Evolutionary conservation across 805 yeast genomes (phyloP).

Genomic region (Zygosaccharomyces bailii): DNA sequence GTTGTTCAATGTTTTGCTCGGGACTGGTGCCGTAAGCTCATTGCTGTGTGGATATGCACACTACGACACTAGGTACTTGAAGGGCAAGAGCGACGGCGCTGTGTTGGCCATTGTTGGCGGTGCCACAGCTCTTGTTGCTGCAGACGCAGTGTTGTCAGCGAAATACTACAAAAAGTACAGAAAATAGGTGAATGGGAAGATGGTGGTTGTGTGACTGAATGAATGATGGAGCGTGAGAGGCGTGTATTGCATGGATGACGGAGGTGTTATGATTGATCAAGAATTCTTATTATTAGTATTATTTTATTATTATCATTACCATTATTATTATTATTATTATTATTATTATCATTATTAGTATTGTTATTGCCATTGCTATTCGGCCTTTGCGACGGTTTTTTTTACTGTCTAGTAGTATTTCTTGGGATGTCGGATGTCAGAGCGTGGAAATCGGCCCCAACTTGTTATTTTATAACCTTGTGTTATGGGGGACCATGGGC

Average conservation of each 20-base stretch:
- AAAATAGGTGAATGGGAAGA: neutral
- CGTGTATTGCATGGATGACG: neutral
- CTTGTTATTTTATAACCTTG: too few relatives aligned
- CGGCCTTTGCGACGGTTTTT: too few relatives aligned
- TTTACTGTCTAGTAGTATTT: too few relatives aligned
- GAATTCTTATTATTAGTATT: too few relatives aligned
- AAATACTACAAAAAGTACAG: constrained; percentile 40
- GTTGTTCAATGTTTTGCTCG: constrained; percentile 48
- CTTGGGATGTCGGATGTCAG: too few relatives aligned
- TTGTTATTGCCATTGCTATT: too few relatives aligned
- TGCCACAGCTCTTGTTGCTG: constrained; percentile 50
- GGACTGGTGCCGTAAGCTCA: constrained; percentile 46
- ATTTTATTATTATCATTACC: neutral
- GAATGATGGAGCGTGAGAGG: too few relatives aligned
- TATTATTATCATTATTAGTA: too few relatives aligned
- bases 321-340: too few relatives aligned
- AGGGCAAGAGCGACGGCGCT: constrained; percentile 42
- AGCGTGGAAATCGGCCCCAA: too few relatives aligned
- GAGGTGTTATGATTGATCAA: neutral
- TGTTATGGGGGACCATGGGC: too few relatives aligned
- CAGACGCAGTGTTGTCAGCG: constrained; percentile 52
- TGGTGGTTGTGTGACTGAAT: too few relatives aligned
- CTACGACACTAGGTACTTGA: constrained; percentile 48
- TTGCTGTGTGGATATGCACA: constrained; percentile 46
- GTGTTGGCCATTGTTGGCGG: constrained; percentile 52